Evolutionary conservation across 1,284 basidiomycete species (phyloP).

Genomic region (Heterobasidion occidentale): DNA sequence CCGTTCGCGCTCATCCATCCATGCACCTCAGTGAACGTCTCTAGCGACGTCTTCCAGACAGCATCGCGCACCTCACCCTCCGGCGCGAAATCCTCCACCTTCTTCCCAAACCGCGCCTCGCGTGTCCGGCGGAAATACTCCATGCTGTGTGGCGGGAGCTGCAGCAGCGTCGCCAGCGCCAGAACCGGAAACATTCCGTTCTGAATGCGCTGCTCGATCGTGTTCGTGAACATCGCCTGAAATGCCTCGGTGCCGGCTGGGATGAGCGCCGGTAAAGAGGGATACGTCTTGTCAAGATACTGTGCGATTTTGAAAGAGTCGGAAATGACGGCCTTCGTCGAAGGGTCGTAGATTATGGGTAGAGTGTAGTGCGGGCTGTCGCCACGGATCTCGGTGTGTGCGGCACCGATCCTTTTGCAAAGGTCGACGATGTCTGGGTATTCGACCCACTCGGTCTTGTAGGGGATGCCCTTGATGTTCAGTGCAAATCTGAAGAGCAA

Average conservation of each 20-base stretch:
- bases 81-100: constrained; percentile 25
- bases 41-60: constrained; percentile 24
- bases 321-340: constrained; percentile 15
- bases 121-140: constrained; percentile 31
- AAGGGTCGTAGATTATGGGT: constrained; percentile 19
- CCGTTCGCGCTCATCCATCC: constrained; percentile 23
- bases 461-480: constrained; percentile 26
- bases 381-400: constrained; percentile 15
- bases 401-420: constrained; percentile 19
- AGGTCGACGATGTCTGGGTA: constrained; percentile 26
- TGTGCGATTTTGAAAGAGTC: constrained; percentile 24
- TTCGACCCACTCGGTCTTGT: constrained; percentile 27
- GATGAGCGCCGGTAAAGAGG: constrained; percentile 17
- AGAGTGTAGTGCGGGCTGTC: constrained; percentile 16
- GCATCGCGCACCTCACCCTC: constrained; percentile 14
- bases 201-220: constrained; percentile 7
- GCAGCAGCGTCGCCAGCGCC: constrained; percentile 17
- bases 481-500: constrained; percentile 18
- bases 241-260: constrained; percentile 18
- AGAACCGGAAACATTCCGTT: constrained; percentile 4
- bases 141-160: constrained; percentile 23
- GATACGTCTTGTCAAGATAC: constrained; percentile 27
- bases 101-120: constrained; percentile 23
- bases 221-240: constrained; percentile 22
- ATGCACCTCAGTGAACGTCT: constrained; percentile 21